These are phyloP conservation scores for Camelina hispida DNA, from an alignment of 345 rosid genomes.

Conservation along the genomic window DNA sequence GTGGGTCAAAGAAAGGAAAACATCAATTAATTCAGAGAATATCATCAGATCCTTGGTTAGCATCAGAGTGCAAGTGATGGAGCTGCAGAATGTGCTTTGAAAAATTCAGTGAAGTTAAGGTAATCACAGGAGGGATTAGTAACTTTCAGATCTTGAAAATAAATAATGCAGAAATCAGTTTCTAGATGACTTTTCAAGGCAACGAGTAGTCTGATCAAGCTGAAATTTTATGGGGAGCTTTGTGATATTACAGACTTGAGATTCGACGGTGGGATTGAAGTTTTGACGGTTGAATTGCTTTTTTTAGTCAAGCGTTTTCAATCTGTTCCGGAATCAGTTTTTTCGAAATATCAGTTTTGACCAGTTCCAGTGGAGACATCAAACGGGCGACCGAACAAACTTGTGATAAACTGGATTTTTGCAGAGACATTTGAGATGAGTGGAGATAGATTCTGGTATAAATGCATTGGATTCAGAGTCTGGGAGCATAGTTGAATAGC, in stretches of 20 bases:
- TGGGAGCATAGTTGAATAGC: not conserved
- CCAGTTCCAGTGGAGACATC: not conserved
- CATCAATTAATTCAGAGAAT: too few species aligned
- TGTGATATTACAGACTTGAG: not conserved
- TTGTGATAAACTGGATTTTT: not conserved
- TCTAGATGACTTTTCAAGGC: not conserved
- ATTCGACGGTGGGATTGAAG: not conserved
- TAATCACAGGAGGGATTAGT: not conserved
- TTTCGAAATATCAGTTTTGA: not conserved
- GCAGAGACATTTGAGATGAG: not conserved
- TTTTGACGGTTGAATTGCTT: not conserved
- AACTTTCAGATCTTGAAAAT: too few species aligned
- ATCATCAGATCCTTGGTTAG: too few species aligned
- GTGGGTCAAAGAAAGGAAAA: too few species aligned
- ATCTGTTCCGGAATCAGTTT: not conserved
- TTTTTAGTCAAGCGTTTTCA: not conserved
- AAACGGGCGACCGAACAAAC: not conserved
- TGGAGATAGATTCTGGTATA: not conserved
- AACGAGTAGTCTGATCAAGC: not conserved
- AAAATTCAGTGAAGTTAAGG: too few species aligned
- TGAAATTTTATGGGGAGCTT: not conserved
- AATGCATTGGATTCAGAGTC: not conserved
- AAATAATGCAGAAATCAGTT: not conserved
- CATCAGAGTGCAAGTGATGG: too few species aligned
- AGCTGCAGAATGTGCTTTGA: too few species aligned